Evolutionary conservation across 1,284 basidiomycete species (phyloP).

Genomic region (Trichosporon sp.): DNA sequence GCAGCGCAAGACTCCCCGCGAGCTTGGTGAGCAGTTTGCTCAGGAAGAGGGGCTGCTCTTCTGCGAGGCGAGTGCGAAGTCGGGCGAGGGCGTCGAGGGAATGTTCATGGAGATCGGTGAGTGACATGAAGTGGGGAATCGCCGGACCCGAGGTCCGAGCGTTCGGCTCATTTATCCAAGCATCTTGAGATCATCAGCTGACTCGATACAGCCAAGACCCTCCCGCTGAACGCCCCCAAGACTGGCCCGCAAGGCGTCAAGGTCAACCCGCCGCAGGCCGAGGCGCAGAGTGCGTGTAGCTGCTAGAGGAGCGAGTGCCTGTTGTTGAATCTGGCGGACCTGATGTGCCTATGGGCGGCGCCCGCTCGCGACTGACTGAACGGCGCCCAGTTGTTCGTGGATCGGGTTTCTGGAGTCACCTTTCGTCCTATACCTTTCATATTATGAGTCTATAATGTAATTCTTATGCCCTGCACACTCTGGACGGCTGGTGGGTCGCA

Average conservation of each 20-base stretch:
- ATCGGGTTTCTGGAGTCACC: neutral
- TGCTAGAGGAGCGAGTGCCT: conserved; percentile 5
- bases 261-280: conserved; percentile 21
- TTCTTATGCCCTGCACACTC: neutral
- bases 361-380: neutral
- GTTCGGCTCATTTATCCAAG: neutral
- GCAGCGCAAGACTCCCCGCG: conserved; percentile 63
- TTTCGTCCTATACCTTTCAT: neutral
- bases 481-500: too few relatives aligned
- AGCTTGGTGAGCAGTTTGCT: conserved; percentile 87
- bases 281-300: conserved; percentile 16
- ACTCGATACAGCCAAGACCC: conserved; percentile 35
- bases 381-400: neutral
- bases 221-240: conserved; percentile 36
- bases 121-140: conserved; percentile 13
- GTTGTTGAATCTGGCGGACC: neutral
- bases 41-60: conserved; percentile 93
- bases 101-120: conserved; percentile 73
- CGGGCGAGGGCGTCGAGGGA: conserved; percentile 79
- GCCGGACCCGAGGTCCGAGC: neutral
- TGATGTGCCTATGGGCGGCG: neutral
- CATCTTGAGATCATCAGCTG: neutral
- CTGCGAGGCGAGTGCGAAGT: conserved; percentile 93
- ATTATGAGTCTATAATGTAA: neutral
- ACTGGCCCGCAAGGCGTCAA: conserved; percentile 30